Percentiles rank a stretch among this genome's conserved stretches.
These are phyloP conservation scores for Pythium grandisporangium DNA, from an alignment of 352 stramenopile species.

Conservation along the genomic window DNA sequence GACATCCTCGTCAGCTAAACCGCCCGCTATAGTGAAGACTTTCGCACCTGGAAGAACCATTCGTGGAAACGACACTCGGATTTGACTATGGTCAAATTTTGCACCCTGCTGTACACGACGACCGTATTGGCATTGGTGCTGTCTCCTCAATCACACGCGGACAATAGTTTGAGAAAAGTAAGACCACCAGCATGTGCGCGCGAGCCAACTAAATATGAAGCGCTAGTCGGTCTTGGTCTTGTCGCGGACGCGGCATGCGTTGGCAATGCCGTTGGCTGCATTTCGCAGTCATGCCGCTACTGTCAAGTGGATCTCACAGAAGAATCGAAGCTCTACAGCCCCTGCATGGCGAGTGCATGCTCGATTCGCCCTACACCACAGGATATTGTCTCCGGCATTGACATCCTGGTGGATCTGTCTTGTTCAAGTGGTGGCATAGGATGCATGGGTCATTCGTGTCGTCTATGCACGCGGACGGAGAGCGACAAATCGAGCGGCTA, in stretches of 20 bases:
- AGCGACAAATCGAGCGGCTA: conserved; percentile 1
- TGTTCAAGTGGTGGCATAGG: conserved; percentile 8
- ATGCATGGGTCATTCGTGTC: conserved; percentile 3
- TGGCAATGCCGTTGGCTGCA: not conserved
- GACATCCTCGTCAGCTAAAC: too few species aligned
- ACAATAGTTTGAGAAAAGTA: too few species aligned
- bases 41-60: too few species aligned
- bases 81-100: too few species aligned
- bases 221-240: not conserved
- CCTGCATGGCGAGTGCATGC: too few species aligned
- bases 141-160: too few species aligned
- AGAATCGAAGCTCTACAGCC: not conserved
- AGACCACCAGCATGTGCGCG: too few species aligned
- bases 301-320: not conserved
- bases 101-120: too few species aligned
- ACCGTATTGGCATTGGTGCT: too few species aligned
- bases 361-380: not conserved
- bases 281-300: not conserved
- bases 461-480: conserved; percentile 3
- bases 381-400: not conserved
- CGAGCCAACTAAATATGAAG: not conserved
- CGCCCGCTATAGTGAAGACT: too few species aligned
- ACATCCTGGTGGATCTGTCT: conserved; percentile 3
- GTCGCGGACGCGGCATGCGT: not conserved
- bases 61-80: too few species aligned